Base-by-base conservation (phyloP, 495 filamentous ascomycete species). In the Cairneyella variabilis region DNA sequence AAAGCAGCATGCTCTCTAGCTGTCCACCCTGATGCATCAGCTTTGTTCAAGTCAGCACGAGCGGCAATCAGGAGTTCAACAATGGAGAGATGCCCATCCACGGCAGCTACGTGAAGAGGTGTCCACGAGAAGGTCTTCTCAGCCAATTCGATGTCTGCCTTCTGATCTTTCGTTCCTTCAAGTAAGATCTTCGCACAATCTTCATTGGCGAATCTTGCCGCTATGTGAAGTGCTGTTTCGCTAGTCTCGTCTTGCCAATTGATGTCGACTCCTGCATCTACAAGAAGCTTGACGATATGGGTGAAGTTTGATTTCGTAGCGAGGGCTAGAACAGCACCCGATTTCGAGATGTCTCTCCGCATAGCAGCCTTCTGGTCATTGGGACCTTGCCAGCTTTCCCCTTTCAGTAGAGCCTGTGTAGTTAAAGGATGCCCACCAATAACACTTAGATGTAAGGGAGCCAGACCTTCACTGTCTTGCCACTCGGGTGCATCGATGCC, bases 61-160 rank as follows among this genome's bases (percentile, higher is more conserved):
- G 86, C 85, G 21, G 82, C 78, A 38, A 96, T 76, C 9, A 98
- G 75, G 21, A 84, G 66, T 56, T 84, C 71, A 3, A 83, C 86
- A 27, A 95, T 80, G 0, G 76, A 66, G 27, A 90, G 64, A 50
- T 88, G 81, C 0, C 90, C 91, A 55, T 97, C 92, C 0, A 97
- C 92, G 52, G 86, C 85, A 14, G 95, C 90, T 57, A 95, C 80
- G 59, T 97, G 95, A 3, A 98, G 70, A 4, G 95, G 90, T 0
- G 92, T 96, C 92, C 95, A 97, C 1, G 84, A 83, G 62, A 93
- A 97, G 0, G 84, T 87, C 39, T 85, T 86, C 63, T 98, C 93
- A 0, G 81, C 70, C 26, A 96, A 64, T 51, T 96, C 88, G 2
- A 89, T 69, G 58, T 97, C 71, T 0, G 84, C 83, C 54, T 84